These are phyloP conservation scores for Trametes gibbosa DNA, from an alignment of 768 basidiomycete genomes.

Conservation along the genomic window DNA sequence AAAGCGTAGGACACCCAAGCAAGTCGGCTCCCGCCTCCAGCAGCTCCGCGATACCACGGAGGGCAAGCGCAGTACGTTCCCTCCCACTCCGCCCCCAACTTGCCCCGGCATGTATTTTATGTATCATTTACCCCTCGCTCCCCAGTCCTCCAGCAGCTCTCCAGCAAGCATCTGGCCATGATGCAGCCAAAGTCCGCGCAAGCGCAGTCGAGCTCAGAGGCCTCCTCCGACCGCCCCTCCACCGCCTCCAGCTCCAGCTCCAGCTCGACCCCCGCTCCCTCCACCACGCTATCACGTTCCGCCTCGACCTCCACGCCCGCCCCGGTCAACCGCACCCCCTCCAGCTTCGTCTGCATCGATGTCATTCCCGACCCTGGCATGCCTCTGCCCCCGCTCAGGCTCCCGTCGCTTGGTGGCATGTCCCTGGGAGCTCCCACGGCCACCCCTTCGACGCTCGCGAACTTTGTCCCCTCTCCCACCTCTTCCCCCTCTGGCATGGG, in stretches of 20 bases:
- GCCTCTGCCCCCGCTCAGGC: slow-evolving; percentile 17
- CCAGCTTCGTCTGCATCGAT: slow-evolving; percentile 18
- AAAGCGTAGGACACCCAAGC: slow-evolving; percentile 70
- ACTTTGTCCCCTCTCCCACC: slow-evolving; percentile 16
- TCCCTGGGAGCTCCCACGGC: slow-evolving; percentile 15
- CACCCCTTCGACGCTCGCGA: slow-evolving; percentile 24
- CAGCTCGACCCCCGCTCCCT: slow-evolving; percentile 5
- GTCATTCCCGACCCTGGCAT: slow-evolving; percentile 20
- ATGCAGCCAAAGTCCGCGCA: slow-evolving; percentile 19
- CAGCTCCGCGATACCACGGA: slow-evolving; percentile 75
- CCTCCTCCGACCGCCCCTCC: slow-evolving; percentile 14
- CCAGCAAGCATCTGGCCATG: slow-evolving; percentile 23
- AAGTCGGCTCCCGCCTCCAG: slow-evolving; percentile 79
- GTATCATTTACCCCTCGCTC: slow-evolving; percentile 3
- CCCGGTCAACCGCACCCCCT: slow-evolving; percentile 11
- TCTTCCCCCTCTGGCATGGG: slow-evolving; percentile 14
- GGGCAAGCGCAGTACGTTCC: slow-evolving; percentile 63
- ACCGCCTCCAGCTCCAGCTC: slow-evolving; percentile 9
- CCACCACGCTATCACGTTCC: neutral
- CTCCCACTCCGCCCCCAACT: neutral
- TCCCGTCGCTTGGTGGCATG: slow-evolving; percentile 19
- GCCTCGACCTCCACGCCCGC: neutral
- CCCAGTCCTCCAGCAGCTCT: slow-evolving; percentile 29
- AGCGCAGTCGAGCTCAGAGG: neutral
- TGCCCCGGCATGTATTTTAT: too few species aligned